Conservation (phyloP, 176 grass and related monocot genomes). For the Avena sativa region DNA sequence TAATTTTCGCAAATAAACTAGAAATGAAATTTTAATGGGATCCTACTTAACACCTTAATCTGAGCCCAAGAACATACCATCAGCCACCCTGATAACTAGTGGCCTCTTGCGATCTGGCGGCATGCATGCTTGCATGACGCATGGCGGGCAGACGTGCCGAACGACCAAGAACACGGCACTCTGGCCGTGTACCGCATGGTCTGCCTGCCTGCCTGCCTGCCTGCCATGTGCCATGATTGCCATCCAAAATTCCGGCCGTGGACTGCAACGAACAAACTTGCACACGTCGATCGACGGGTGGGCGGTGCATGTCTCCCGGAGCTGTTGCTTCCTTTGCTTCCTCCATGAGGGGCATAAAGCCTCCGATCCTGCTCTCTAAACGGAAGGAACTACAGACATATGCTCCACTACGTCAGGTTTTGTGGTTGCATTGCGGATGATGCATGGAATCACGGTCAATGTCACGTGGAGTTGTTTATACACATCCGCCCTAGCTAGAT, state of each 20-base stretch:
- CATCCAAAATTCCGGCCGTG: too few species aligned
- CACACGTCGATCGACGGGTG: not conserved
- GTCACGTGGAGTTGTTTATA: not conserved
- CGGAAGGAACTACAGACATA: not conserved
- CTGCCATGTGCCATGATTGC: too few species aligned
- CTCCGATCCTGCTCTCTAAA: constrained; percentile 18
- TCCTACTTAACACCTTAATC: not conserved
- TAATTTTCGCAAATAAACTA: too few species aligned
- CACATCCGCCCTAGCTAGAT: too few species aligned
- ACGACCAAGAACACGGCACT: not conserved
- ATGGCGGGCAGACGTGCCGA: not conserved
- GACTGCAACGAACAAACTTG: not conserved
- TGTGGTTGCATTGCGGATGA: not conserved
- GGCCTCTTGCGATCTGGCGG: not conserved
- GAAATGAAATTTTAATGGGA: too few species aligned
- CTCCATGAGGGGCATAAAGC: constrained; percentile 40
- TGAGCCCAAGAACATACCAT: not conserved
- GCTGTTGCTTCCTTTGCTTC: constrained; percentile 46
- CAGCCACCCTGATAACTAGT: not conserved
- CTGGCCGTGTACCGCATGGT: not conserved
- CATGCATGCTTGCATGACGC: not conserved
- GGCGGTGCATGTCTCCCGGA: not conserved
- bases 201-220: too few species aligned
- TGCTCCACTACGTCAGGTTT: constrained; percentile 33
- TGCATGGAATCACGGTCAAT: constrained; percentile 12